These are phyloP conservation scores for Drosera capensis DNA, from an alignment of 148 eudicot genomes.

Conservation along the genomic window DNA sequence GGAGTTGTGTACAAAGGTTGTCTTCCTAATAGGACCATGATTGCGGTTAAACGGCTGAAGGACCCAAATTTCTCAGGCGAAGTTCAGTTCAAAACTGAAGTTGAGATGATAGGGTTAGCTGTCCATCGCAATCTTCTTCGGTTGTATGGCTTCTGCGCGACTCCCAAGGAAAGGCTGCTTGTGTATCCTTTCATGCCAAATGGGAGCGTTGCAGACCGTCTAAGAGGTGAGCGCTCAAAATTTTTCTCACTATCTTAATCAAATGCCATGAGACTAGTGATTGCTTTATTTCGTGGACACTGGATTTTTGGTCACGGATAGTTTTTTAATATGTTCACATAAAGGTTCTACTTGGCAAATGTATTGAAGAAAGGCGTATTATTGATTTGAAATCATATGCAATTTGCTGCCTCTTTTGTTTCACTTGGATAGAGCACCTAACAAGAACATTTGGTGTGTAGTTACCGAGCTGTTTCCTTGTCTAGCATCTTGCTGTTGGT, in stretches of 20 bases:
- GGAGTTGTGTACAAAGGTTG: constrained; percentile 84
- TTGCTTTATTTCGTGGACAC: too few relatives aligned
- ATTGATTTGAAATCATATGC: too few relatives aligned
- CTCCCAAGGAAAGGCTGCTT: constrained; percentile 64
- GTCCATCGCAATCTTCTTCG: constrained; percentile 77
- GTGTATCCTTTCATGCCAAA: constrained; percentile 91
- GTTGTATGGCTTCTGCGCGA: constrained; percentile 77
- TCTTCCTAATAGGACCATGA: constrained; percentile 52
- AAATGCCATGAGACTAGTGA: too few relatives aligned
- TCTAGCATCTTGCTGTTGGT: neutral
- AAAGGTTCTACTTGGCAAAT: too few relatives aligned
- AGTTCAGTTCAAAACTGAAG: constrained; percentile 91
- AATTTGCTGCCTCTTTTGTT: too few relatives aligned
- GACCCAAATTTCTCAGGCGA: constrained; percentile 86
- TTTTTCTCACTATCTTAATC: neutral
- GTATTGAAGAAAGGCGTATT: too few relatives aligned
- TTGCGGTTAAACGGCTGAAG: constrained; percentile 84
- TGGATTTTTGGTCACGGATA: too few relatives aligned
- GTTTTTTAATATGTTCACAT: too few relatives aligned
- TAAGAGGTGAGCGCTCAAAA: constrained; percentile 62
- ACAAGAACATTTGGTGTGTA: too few relatives aligned
- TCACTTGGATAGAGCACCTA: too few relatives aligned
- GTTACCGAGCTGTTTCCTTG: too few relatives aligned
- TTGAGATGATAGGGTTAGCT: constrained; percentile 95
- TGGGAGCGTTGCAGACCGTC: constrained; percentile 90